These are phyloP conservation scores for Aspergillus sp. DNA, from an alignment of 2,329 filamentous ascomycete genomes.

Conservation along the genomic window DNA sequence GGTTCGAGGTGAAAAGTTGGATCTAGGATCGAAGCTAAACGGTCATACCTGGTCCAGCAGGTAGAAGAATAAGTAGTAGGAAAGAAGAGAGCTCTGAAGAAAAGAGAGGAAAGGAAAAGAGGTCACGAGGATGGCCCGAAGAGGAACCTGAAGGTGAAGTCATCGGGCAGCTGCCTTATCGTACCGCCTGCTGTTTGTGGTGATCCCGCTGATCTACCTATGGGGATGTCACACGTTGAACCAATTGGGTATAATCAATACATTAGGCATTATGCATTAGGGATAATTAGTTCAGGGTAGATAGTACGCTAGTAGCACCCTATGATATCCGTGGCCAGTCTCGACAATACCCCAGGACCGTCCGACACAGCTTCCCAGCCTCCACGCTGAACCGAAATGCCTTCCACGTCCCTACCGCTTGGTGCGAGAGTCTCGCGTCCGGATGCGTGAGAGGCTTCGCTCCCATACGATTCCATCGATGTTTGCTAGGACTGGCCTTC, in stretches of 20 bases:
- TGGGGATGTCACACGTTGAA: neutral
- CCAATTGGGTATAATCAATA: neutral
- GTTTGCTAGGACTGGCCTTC: conserved; percentile 25
- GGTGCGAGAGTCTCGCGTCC: conserved; percentile 27
- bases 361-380: conserved; percentile 31
- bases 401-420: conserved; percentile 31
- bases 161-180: conserved; percentile 5
- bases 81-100: neutral
- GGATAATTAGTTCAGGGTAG: neutral
- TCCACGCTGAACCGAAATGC: conserved; percentile 25
- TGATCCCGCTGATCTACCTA: neutral
- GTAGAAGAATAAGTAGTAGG: neutral
- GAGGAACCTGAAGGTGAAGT: neutral
- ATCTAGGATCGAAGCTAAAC: neutral
- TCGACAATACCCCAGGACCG: conserved; percentile 28
- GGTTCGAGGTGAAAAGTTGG: neutral
- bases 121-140: neutral
- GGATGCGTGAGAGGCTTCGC: conserved; percentile 28
- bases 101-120: neutral
- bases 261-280: neutral
- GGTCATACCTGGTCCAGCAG: neutral
- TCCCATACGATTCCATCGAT: conserved; percentile 28
- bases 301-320: neutral
- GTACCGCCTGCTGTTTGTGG: neutral
- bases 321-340: conserved; percentile 19